Evolutionary conservation across 208 protist genomes (phyloP).

Genomic region (Crithidia sp.): DNA sequence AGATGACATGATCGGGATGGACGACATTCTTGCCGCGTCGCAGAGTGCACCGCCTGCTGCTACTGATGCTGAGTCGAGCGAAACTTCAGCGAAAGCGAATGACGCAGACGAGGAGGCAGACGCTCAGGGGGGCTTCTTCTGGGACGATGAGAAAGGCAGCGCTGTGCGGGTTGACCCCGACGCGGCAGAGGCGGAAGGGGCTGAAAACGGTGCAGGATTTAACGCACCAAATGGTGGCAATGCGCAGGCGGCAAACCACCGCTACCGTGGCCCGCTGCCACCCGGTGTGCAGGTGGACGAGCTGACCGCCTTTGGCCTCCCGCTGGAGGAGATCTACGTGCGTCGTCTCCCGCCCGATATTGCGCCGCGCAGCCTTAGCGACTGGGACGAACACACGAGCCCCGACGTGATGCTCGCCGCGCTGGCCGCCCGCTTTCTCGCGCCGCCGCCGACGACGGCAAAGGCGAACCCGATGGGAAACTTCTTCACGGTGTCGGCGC

Average conservation of each 20-base stretch:
- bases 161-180: too few species aligned
- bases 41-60: too few species aligned
- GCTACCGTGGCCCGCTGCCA: not conserved
- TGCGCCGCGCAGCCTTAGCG: slow-evolving; percentile 76
- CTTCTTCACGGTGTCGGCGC: slow-evolving; percentile 13
- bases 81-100: not conserved
- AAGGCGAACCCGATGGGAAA: not conserved
- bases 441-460: slow-evolving; percentile 58
- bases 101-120: not conserved
- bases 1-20: slow-evolving; percentile 37
- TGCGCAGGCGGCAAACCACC: too few species aligned
- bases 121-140: not conserved
- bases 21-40: slow-evolving; percentile 3
- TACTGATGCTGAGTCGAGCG: not conserved
- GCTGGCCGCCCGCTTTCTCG: slow-evolving; percentile 63
- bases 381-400: slow-evolving; percentile 63
- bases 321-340: slow-evolving; percentile 72
- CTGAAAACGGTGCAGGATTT: not conserved
- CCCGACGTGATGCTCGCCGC: slow-evolving; percentile 58
- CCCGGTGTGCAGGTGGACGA: slow-evolving; percentile 29
- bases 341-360: slow-evolving; percentile 77
- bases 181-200: not conserved
- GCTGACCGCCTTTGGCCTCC: slow-evolving; percentile 34
- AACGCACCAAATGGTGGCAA: not conserved
- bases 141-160: not conserved